Conservation (phyloP, 352 stramenopile species). For the Phytophthora litchii region DNA sequence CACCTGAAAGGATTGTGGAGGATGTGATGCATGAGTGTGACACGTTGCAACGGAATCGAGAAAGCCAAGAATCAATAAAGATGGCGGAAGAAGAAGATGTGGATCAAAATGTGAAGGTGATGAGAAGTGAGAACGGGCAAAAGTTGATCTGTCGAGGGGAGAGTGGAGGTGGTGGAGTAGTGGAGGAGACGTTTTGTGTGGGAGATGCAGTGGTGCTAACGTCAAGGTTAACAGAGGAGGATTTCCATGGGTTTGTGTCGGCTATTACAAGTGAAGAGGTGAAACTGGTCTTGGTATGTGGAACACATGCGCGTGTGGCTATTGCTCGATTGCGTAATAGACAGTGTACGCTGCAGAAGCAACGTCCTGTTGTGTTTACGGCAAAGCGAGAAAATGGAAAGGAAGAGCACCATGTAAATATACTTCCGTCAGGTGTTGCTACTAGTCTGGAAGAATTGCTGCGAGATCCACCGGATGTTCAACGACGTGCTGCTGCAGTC, state of each 20-base stretch:
- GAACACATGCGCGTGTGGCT: constrained; percentile 36
- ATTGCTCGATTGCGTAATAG: constrained; percentile 43
- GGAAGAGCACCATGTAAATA: neutral
- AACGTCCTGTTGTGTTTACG: neutral
- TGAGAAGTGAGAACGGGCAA: constrained; percentile 16
- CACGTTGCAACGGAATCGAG: constrained; percentile 29
- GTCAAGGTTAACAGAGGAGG: constrained; percentile 59
- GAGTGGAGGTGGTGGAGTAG: neutral
- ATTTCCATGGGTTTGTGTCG: constrained; percentile 65
- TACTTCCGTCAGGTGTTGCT: constrained; percentile 1
- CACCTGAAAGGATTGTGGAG: constrained; percentile 39
- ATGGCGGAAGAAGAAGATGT: constrained; percentile 13
- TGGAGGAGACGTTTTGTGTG: constrained; percentile 42
- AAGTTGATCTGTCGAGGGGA: constrained; percentile 13
- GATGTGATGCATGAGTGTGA: constrained; percentile 40
- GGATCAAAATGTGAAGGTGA: constrained; percentile 2
- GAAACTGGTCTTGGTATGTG: constrained; percentile 59
- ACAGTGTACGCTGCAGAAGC: constrained; percentile 50
- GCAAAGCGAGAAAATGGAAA: constrained; percentile 10
- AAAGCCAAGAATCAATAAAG: constrained; percentile 11
- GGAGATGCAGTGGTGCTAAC: constrained; percentile 58
- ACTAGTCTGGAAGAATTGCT: constrained; percentile 28
- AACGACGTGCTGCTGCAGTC: constrained; percentile 30
- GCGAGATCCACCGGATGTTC: constrained; percentile 36
- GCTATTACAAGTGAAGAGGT: constrained; percentile 41